A percentile compares a stretch with the other conserved stretches of the same genome.
Conservation (phyloP, 2,329 filamentous ascomycete genomes). For the Aureobasidium mangrovei region DNA sequence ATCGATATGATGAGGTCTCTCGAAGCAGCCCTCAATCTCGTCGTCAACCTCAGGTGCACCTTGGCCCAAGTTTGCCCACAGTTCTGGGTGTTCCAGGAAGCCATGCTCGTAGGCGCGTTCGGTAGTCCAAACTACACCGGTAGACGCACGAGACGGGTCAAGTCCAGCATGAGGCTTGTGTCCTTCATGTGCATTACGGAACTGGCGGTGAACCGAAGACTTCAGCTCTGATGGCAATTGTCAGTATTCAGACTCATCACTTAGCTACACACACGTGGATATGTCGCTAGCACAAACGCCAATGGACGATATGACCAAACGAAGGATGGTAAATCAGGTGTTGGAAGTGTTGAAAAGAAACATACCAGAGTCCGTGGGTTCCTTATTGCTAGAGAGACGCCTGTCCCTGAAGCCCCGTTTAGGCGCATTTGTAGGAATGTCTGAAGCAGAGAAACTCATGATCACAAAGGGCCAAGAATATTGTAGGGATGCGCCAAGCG, state of each 20-base stretch:
- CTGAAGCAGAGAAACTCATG: constrained; percentile 14
- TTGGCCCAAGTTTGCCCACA: constrained; percentile 91
- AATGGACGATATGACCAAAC: too few relatives aligned
- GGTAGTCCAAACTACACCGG: constrained; percentile 88
- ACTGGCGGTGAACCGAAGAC: constrained; percentile 80
- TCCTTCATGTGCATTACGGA: constrained; percentile 81
- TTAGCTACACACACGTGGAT: background rate
- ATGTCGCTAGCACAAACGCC: too few relatives aligned
- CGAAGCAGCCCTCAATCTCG: constrained; percentile 82
- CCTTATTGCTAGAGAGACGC: constrained; percentile 36
- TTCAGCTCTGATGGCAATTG: constrained; percentile 53
- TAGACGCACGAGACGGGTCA: constrained; percentile 78
- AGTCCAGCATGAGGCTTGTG: constrained; percentile 84
- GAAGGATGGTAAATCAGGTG: background rate
- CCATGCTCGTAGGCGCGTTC: constrained; percentile 84
- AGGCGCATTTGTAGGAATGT: constrained; percentile 6
- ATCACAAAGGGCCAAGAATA: constrained; percentile 2
- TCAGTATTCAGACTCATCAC: background rate
- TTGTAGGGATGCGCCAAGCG: background rate
- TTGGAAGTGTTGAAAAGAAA: too few relatives aligned
- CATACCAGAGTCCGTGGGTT: constrained; percentile 38
- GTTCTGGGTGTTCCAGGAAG: constrained; percentile 67
- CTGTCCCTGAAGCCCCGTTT: constrained; percentile 19
- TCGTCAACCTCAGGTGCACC: constrained; percentile 83
- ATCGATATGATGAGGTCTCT: constrained; percentile 68